These are phyloP conservation scores for Voacanga thouarsii DNA, from an alignment of 257 asterid genomes.

Conservation along the genomic window DNA sequence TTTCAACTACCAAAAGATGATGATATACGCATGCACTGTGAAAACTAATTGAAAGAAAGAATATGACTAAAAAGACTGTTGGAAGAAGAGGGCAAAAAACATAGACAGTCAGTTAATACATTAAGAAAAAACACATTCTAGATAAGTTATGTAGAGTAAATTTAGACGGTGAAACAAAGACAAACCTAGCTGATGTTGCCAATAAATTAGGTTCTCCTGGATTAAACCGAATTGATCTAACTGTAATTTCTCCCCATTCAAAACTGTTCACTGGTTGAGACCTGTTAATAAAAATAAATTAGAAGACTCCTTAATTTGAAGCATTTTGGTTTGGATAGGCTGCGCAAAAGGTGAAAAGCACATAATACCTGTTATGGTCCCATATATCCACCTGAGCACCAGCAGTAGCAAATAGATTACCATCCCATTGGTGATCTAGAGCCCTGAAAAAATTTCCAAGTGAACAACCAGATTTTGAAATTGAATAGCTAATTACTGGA, in stretches of 20 bases:
- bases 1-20: background rate
- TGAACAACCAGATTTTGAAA: background rate
- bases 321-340: background rate
- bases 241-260: constrained; percentile 75
- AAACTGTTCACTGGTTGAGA: constrained; percentile 87
- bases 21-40: background rate
- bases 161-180: background rate
- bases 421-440: constrained; percentile 89
- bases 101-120: background rate
- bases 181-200: constrained; percentile 88
- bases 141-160: background rate
- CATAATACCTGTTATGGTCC: constrained; percentile 83
- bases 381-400: constrained; percentile 96
- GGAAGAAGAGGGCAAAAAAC: background rate
- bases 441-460: constrained; percentile 46
- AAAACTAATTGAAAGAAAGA: background rate
- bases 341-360: background rate
- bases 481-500: background rate
- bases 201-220: constrained; percentile 88
- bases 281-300: constrained; percentile 46
- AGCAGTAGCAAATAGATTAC: constrained; percentile 91
- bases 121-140: background rate
- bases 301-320: constrained; percentile 11
- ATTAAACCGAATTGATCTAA: constrained; percentile 79
- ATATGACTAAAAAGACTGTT: background rate